phyloP scores from a whole-genome alignment of 2,329 filamentous ascomycete species.

The Biscogniauxia marginata region DNA sequence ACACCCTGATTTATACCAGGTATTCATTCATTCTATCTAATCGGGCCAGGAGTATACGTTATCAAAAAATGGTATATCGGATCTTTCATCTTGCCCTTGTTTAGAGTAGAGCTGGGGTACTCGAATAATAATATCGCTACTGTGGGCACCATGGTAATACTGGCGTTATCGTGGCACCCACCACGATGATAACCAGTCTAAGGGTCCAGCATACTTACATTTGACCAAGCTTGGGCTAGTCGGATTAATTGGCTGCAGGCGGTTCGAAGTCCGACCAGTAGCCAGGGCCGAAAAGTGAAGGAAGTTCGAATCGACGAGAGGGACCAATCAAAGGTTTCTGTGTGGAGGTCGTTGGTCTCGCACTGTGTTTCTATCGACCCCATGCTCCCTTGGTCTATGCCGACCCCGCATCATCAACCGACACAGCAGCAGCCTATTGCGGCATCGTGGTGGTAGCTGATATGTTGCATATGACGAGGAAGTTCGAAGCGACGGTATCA shows the following conservation, averaged over 20 bases:
- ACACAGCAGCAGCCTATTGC: not conserved
- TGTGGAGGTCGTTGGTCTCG: not conserved
- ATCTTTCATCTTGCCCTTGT: not conserved
- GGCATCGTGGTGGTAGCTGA: not conserved
- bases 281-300: not conserved
- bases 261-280: not conserved
- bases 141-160: not conserved
- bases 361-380: not conserved
- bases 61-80: not conserved
- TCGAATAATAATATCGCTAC: not conserved
- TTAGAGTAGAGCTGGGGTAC: not conserved
- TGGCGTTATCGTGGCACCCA: not conserved
- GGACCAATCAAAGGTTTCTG: not conserved
- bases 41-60: not conserved
- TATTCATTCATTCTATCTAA: not conserved
- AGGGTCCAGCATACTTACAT: not conserved
- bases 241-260: not conserved
- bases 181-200: not conserved
- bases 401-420: not conserved
- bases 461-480: not conserved
- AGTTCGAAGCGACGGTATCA: conserved; percentile 3
- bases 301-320: conserved; percentile 6
- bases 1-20: not conserved
- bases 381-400: not conserved
- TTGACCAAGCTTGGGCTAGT: not conserved